Base-by-base conservation (phyloP, 345 rosid species). In the Eutrema yunnanense region DNA sequence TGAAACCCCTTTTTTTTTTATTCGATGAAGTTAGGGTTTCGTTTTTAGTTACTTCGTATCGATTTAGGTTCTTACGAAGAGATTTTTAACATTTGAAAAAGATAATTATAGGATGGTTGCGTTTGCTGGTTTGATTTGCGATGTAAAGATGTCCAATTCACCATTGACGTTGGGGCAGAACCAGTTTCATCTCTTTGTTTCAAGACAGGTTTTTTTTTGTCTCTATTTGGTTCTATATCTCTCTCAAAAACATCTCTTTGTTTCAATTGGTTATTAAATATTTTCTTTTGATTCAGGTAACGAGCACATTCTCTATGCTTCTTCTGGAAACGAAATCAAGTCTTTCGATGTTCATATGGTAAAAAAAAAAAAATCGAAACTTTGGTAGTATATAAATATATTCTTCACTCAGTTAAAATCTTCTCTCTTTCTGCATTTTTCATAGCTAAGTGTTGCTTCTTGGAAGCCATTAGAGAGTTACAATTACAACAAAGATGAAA, bases 91-190 rank as follows among this genome's bases (percentile, higher is more conserved):
- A 34, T 12, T 22, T 44, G 26, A 27, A 38, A 13, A 48, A 13
- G 14, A 9, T n/a, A n/a, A 3, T 69, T 37, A 40, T 38, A 92
- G 98, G 98, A 93, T 84, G 97, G 98, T 26, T 73, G 88, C 71
- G 27, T 94, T 29, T 94, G 98, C 85, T 90, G 92, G 95, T 94
- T 87, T 62, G 97, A 94, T 79, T 78, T 87, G 86, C 81, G 98
- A 48, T 90, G 98, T 88, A 86, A 90, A 79, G 95, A 94, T 55
- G 96, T 81, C 30, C 96, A 89, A 56, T 73, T 80, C 67, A 71
- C 84, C 55, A 81, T 88, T 73, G 88, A 85, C 6, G 82, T 86
- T 71, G 86, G 88, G 40, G 76, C 76, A 52, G 89, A 90, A 73
- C 88, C 97, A 4, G 73, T 88, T 76, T 79, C 92, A 8, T 90